A percentile compares a stretch with the other conserved stretches of the same genome.
Evolutionary conservation across 225 moss, liverwort and hornwort species (phyloP).

Genomic region (Climacium dendroides): DNA sequence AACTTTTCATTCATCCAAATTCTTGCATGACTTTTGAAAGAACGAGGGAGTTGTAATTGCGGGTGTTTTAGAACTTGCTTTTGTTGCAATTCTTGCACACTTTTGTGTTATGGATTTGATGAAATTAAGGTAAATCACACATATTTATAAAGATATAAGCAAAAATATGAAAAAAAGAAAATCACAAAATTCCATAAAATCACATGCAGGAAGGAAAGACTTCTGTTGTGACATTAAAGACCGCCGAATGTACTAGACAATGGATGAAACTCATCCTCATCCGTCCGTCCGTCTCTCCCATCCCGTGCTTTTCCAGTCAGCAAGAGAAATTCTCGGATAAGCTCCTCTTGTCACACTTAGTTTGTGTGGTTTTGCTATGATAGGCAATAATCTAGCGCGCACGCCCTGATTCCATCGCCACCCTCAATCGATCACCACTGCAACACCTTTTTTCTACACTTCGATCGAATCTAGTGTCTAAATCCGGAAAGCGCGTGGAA

Average conservation of each 20-base stretch:
- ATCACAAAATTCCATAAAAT: neutral
- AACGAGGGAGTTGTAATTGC: too few species aligned
- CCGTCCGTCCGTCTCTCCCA: neutral
- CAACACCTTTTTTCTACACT: neutral
- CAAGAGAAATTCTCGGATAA: slow-evolving; percentile 1
- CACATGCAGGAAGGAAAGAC: neutral
- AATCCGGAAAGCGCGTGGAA: neutral
- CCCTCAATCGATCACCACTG: neutral
- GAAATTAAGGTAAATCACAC: too few species aligned
- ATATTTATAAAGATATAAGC: too few species aligned
- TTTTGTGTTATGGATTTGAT: too few species aligned
- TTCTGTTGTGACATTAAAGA: neutral
- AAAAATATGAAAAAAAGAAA: too few species aligned
- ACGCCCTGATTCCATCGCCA: neutral
- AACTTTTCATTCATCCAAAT: too few species aligned
- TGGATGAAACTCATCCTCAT: neutral
- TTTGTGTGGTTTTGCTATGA: too few species aligned
- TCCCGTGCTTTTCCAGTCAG: neutral
- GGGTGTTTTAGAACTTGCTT: too few species aligned
- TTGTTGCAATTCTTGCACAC: too few species aligned
- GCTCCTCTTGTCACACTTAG: neutral
- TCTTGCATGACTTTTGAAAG: too few species aligned
- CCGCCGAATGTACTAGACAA: neutral
- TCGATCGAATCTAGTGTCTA: neutral
- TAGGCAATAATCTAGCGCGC: neutral